Conservation (phyloP, 2,329 filamentous ascomycete species). For the Elsinoe necatrix region DNA sequence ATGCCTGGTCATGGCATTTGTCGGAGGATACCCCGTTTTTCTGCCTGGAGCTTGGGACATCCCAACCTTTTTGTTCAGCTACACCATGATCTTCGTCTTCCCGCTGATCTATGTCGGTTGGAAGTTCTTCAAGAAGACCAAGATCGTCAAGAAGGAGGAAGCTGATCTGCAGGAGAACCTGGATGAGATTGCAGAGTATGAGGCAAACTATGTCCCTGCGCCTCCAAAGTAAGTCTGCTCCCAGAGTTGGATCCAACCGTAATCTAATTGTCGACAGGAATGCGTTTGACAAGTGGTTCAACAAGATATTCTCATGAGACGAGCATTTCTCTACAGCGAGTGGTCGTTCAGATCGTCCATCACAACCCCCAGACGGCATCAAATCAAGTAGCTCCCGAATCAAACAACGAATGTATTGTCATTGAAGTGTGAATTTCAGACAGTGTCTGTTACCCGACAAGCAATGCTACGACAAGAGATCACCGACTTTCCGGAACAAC, state of each 20-base stretch:
- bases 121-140: conserved; percentile 61
- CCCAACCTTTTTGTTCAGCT: conserved; percentile 62
- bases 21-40: conserved; percentile 70
- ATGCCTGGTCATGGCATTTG: conserved; percentile 63
- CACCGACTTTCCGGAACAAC: too few species aligned
- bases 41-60: conserved; percentile 59
- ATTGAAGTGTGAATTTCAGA: too few species aligned
- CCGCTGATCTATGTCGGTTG: conserved; percentile 61
- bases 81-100: conserved; percentile 65
- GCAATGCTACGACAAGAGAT: too few species aligned
- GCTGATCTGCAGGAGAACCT: conserved; percentile 56
- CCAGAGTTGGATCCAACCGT: too few species aligned
- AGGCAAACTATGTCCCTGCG: conserved; percentile 48
- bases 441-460: too few species aligned
- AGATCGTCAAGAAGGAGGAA: conserved; percentile 47
- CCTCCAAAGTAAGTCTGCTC: conserved; percentile 19
- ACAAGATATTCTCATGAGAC: conserved; percentile 34
- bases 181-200: conserved; percentile 60
- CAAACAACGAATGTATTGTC: too few species aligned
- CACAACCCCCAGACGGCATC: not conserved
- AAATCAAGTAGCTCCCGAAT: not conserved
- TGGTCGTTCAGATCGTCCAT: not conserved
- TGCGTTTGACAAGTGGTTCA: conserved; percentile 34
- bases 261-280: conserved; percentile 23
- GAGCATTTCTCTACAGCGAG: not conserved